Conservation (phyloP, 2,329 filamentous ascomycete species). For the Penicillium sp. region DNA sequence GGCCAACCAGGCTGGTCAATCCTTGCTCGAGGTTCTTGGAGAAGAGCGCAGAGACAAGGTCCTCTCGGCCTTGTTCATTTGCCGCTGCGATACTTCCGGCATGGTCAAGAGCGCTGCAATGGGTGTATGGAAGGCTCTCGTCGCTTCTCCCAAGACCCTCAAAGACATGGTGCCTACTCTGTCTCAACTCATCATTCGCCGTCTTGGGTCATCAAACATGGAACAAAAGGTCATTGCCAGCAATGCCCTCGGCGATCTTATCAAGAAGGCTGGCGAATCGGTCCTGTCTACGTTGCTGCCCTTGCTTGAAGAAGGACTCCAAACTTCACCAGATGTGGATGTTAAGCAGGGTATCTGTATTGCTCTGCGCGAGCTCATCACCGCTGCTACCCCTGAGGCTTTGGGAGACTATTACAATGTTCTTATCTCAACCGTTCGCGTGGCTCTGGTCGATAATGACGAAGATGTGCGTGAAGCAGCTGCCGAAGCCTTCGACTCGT, state of each 20-base stretch:
- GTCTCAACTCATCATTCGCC: slow-evolving; percentile 87
- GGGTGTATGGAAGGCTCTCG: slow-evolving; percentile 92
- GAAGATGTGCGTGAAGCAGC: slow-evolving; percentile 89
- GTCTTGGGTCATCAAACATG: slow-evolving; percentile 91
- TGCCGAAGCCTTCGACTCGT: slow-evolving; percentile 90
- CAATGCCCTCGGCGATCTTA: slow-evolving; percentile 92
- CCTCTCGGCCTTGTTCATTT: slow-evolving; percentile 93
- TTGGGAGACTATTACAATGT: slow-evolving; percentile 93
- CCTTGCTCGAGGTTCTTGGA: slow-evolving; percentile 88
- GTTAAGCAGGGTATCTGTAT: slow-evolving; percentile 97
- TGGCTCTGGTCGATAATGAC: slow-evolving; percentile 83
- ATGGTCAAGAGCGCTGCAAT: slow-evolving; percentile 85
- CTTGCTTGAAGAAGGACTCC: slow-evolving; percentile 84
- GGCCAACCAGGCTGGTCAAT: slow-evolving; percentile 80
- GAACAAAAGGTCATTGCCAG: slow-evolving; percentile 98
- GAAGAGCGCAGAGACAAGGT: slow-evolving; percentile 97
- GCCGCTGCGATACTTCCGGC: slow-evolving; percentile 90
- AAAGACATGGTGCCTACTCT: slow-evolving; percentile 94
- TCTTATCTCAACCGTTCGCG: slow-evolving; percentile 87
- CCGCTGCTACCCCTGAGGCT: slow-evolving; percentile 78
- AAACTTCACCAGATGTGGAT: slow-evolving; percentile 82
- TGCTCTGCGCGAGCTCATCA: slow-evolving; percentile 86
- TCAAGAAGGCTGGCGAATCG: slow-evolving; percentile 91
- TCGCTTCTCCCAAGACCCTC: slow-evolving; percentile 82
- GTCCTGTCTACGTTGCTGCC: slow-evolving; percentile 83